phyloP scores from a whole-genome alignment of 192 early-diverging fungal genomes.

The Cladochytrium replicatum region DNA sequence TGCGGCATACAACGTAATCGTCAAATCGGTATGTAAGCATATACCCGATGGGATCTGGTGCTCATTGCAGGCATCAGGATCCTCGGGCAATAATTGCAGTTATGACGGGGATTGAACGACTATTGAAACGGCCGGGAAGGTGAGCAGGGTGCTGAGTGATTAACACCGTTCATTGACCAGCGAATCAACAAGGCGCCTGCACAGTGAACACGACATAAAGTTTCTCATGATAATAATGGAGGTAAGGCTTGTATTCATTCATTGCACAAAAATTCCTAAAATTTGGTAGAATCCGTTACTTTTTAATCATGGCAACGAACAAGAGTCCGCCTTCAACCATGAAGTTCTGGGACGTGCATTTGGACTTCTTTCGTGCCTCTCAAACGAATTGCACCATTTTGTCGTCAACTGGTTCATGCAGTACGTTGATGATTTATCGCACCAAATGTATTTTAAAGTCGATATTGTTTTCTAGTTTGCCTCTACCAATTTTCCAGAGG shows the following conservation, averaged over 20 bases:
- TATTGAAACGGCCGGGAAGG: slow-evolving; percentile 32
- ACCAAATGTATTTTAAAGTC: no score
- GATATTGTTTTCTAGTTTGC: slow-evolving; percentile 43
- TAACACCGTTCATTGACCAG: neutral
- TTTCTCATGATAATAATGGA: slow-evolving; percentile 82
- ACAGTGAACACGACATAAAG: slow-evolving; percentile 48
- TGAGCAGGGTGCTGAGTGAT: slow-evolving; percentile 4
- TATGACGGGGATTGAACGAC: slow-evolving; percentile 26
- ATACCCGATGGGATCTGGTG: neutral
- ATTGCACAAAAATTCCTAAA: neutral
- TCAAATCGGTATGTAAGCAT: slow-evolving; percentile 12
- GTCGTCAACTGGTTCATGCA: slow-evolving; percentile 75
- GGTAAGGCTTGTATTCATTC: slow-evolving; percentile 37
- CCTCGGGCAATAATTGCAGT: slow-evolving; percentile 14
- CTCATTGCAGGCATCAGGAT: slow-evolving; percentile 1
- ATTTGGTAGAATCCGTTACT: slow-evolving; percentile 66
- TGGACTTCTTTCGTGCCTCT: slow-evolving; percentile 71
- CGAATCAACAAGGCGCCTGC: slow-evolving; percentile 14
- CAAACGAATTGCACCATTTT: slow-evolving; percentile 76
- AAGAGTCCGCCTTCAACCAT: slow-evolving; percentile 77
- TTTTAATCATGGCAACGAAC: slow-evolving; percentile 57
- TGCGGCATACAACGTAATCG: slow-evolving; percentile 24
- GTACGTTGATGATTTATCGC: slow-evolving; percentile 22
- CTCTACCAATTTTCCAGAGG: slow-evolving; percentile 51
- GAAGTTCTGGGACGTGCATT: slow-evolving; percentile 71